Percentiles rank a stretch among this genome's conserved stretches.
These are phyloP conservation scores for Daldinia sp. DNA, from an alignment of 2,329 filamentous ascomycete species.

Conservation along the genomic window DNA sequence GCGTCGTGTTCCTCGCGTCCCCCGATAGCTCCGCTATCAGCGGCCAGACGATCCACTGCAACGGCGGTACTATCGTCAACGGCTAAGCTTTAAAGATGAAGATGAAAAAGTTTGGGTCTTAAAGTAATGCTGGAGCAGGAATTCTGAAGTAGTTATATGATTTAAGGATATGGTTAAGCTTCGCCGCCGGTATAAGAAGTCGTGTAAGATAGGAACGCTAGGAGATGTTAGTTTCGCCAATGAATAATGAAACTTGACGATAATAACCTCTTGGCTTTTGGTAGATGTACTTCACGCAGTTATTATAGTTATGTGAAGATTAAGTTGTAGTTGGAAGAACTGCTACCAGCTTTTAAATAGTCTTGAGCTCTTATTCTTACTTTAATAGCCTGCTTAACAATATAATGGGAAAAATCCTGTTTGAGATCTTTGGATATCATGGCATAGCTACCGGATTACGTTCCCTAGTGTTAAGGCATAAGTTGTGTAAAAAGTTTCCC, in stretches of 20 bases:
- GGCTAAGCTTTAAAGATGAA: slow-evolving; percentile 51
- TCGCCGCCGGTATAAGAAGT: neutral
- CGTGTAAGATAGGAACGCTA: slow-evolving; percentile 11
- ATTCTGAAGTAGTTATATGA: neutral
- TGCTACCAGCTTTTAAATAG: neutral
- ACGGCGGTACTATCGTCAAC: slow-evolving; percentile 63
- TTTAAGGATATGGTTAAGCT: neutral
- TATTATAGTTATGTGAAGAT: neutral
- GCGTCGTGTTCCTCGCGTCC: slow-evolving; percentile 83
- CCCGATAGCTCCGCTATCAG: slow-evolving; percentile 79
- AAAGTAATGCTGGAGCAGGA: neutral
- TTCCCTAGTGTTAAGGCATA: too few relatives aligned
- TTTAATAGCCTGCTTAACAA: neutral
- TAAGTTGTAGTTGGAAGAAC: neutral
- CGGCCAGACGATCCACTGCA: slow-evolving; percentile 73
- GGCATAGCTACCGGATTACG: too few relatives aligned
- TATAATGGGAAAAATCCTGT: too few relatives aligned
- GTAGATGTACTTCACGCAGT: neutral
- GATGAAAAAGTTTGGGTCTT: too few relatives aligned
- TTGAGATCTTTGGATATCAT: too few relatives aligned
- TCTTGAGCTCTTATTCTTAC: neutral
- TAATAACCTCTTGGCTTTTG: neutral
- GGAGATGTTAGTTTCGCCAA: neutral
- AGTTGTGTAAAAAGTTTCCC: too few relatives aligned
- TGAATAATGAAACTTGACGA: slow-evolving; percentile 29